A percentile compares a stretch with the other conserved stretches of the same genome.
Conservation (phyloP, 2,329 filamentous ascomycete species). For the Colletotrichum sp. region DNA sequence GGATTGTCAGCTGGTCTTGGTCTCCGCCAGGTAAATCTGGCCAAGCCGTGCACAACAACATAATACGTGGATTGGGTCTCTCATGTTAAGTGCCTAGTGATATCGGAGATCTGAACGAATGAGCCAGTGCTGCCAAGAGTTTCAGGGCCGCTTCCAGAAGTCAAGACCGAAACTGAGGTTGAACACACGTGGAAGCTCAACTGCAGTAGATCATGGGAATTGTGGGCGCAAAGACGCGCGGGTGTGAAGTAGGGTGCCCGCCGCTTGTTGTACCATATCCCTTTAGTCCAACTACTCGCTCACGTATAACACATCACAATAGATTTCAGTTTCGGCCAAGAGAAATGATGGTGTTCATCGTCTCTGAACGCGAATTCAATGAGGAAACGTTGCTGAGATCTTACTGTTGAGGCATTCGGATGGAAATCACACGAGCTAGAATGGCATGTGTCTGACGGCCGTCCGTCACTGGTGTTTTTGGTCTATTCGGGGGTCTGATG, state of each 20-base stretch:
- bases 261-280: too few relatives aligned
- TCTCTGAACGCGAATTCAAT: neutral
- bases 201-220: neutral
- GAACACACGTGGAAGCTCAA: neutral
- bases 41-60: neutral
- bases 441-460: neutral
- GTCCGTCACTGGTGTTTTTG: neutral
- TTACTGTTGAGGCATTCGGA: accelerated
- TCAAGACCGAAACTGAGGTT: neutral
- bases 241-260: too few relatives aligned
- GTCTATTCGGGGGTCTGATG: neutral
- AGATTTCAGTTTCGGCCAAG: neutral
- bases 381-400: neutral
- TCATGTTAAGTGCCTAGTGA: neutral
- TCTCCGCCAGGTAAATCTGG: neutral
- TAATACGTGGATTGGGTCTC: neutral
- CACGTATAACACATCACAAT: neutral
- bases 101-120: neutral
- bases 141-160: neutral
- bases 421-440: neutral
- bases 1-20: neutral
- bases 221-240: neutral
- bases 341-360: neutral
- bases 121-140: neutral
- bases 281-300: neutral